Conservation (phyloP, 2,329 filamentous ascomycete genomes). For the Penicillium sp. region DNA sequence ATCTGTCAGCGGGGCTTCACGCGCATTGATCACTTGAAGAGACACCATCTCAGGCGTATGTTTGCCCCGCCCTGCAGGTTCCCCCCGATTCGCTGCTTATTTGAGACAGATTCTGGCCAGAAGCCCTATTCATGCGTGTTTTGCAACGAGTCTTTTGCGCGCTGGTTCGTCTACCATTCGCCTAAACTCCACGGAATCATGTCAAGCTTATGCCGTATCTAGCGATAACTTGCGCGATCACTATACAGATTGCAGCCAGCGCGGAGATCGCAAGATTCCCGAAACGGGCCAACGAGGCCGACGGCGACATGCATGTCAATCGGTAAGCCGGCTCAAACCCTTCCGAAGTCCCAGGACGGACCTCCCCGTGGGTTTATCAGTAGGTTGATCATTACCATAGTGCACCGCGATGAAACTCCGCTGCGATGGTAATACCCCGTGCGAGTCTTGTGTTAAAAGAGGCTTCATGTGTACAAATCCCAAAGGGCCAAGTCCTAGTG, state of each 20-base stretch:
- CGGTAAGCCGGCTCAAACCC: conserved; percentile 35
- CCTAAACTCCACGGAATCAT: neutral
- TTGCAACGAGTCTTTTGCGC: conserved; percentile 50
- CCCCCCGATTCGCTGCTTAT: conserved; percentile 17
- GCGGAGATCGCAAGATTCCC: conserved; percentile 49
- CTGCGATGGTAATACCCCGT: conserved; percentile 51
- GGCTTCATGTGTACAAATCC: conserved; percentile 46
- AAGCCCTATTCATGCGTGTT: conserved; percentile 54
- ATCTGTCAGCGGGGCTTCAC: conserved; percentile 52
- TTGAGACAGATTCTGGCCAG: conserved; percentile 48
- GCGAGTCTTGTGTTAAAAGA: conserved; percentile 50
- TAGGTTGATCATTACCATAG: conserved; percentile 29
- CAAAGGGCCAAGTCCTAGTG: conserved; percentile 1
- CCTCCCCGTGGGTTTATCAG: neutral
- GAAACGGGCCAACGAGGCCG: conserved; percentile 52
- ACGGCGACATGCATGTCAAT: conserved; percentile 53
- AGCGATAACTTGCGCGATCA: conserved; percentile 54
- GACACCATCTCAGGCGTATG: conserved; percentile 53
- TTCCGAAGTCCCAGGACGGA: neutral
- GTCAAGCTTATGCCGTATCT: conserved; percentile 7
- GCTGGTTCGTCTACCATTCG: conserved; percentile 42
- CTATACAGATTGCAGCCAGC: conserved; percentile 47
- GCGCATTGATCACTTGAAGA: conserved; percentile 53
- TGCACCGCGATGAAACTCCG: conserved; percentile 54
- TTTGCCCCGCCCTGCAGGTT: conserved; percentile 22